Conservation (phyloP, 495 filamentous ascomycete species). For the Oidiodendron maius region DNA sequence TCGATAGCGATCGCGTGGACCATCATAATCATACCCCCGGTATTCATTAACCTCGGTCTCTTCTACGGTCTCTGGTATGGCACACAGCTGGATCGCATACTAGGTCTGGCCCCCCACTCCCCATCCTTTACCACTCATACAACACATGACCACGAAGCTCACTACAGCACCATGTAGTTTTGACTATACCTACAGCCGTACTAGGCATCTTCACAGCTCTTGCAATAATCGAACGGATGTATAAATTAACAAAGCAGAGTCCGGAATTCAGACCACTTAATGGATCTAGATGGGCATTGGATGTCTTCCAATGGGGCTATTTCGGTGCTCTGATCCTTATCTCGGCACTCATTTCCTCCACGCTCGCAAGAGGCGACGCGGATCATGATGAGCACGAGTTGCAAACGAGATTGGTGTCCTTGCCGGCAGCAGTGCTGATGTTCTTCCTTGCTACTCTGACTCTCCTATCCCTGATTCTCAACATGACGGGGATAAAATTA, state of each 20-base stretch:
- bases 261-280: slow-evolving; percentile 12
- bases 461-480: slow-evolving; percentile 11
- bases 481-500: slow-evolving; percentile 4
- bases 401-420: slow-evolving; percentile 9
- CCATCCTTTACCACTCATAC: background rate
- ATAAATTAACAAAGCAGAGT: slow-evolving; percentile 11
- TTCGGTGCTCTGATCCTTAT: slow-evolving; percentile 14
- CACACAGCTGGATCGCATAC: slow-evolving; percentile 10
- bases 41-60: slow-evolving; percentile 14
- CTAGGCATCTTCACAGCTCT: slow-evolving; percentile 16
- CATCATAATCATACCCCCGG: slow-evolving; percentile 16
- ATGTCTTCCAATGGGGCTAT: slow-evolving; percentile 19
- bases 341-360: slow-evolving; percentile 12
- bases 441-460: slow-evolving; percentile 17
- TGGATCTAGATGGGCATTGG: slow-evolving; percentile 3
- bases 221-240: slow-evolving; percentile 13
- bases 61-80: slow-evolving; percentile 19
- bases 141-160: slow-evolving; percentile 2
- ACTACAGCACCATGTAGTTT: slow-evolving; percentile 1
- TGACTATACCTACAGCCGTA: slow-evolving; percentile 16
- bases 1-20: slow-evolving; percentile 17
- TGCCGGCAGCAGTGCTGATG: slow-evolving; percentile 15
- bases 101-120: slow-evolving; percentile 3
- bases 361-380: slow-evolving; percentile 12
- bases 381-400: slow-evolving; percentile 14